These are phyloP conservation scores for Artemisia tridentata DNA, from an alignment of 129 eudicot species.

Conservation along the genomic window DNA sequence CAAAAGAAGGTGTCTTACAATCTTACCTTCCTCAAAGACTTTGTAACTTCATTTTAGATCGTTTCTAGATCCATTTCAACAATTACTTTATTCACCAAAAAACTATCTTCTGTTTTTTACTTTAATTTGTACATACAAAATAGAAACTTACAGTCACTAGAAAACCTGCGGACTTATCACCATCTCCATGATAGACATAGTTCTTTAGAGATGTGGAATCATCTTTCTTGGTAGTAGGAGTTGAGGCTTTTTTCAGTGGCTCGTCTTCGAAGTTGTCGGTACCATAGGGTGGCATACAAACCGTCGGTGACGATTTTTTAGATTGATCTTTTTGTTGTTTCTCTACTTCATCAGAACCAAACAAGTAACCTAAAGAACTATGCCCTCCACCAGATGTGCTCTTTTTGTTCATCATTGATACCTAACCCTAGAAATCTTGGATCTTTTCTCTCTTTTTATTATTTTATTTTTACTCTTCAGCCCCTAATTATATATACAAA, in stretches of 20 bases:
- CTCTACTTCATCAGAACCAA: conserved; percentile 1
- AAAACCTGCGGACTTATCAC: conserved; percentile 43
- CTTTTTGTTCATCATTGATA: too few relatives aligned
- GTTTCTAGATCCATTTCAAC: too few relatives aligned
- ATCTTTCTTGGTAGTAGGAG: conserved; percentile 36
- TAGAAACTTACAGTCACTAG: conserved; percentile 23
- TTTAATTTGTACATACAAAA: too few relatives aligned
- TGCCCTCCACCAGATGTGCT: conserved; percentile 59
- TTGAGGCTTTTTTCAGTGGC: conserved; percentile 18
- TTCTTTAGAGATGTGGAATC: conserved; percentile 21
- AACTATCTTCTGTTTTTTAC: too few relatives aligned
- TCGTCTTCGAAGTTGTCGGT: conserved; percentile 27
- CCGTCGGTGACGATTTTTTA: conserved; percentile 20
- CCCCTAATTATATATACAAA: conserved; percentile 1
- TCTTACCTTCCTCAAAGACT: too few relatives aligned
- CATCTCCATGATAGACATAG: conserved; percentile 30
- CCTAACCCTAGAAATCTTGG: too few relatives aligned
- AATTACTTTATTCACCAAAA: too few relatives aligned
- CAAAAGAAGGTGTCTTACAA: too few relatives aligned
- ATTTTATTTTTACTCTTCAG: not conserved
- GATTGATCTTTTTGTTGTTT: conserved; percentile 30
- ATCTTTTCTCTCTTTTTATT: too few relatives aligned
- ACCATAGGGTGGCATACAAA: conserved; percentile 50
- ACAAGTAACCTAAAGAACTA: conserved; percentile 51
- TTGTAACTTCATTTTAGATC: too few relatives aligned